A percentile compares a stretch with the other conserved stretches of the same genome.
phyloP scores from a whole-genome alignment of 2,329 filamentous ascomycete species.

The Penicillium sp. region DNA sequence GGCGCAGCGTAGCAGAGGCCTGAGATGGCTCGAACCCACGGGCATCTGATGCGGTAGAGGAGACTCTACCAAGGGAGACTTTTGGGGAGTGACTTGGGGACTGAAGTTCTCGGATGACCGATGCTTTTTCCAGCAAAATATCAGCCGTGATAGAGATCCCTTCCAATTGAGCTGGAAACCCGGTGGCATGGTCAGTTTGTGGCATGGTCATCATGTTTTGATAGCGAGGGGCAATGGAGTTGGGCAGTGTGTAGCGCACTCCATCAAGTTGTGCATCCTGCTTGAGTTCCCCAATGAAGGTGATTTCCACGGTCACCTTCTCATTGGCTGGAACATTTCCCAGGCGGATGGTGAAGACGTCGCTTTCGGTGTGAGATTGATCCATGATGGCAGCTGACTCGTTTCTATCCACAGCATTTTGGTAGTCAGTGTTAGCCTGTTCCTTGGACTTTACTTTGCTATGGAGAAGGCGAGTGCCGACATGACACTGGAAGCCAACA shows the following conservation, averaged over 20 bases:
- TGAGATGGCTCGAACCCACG: conserved; percentile 54
- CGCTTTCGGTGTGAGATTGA: conserved; percentile 58
- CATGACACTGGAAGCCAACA: conserved; percentile 64
- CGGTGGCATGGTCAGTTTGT: not conserved
- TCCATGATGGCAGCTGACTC: conserved; percentile 66
- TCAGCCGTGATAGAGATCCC: conserved; percentile 59
- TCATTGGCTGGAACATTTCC: conserved; percentile 65
- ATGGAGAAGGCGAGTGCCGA: conserved; percentile 55
- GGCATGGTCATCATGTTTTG: conserved; percentile 35
- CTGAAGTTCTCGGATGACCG: conserved; percentile 61
- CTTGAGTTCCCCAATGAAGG: conserved; percentile 69
- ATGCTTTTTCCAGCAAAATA: conserved; percentile 57
- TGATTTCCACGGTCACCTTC: conserved; percentile 60
- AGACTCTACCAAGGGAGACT: conserved; percentile 62
- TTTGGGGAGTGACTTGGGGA: conserved; percentile 69
- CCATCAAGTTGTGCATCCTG: conserved; percentile 69
- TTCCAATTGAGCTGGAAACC: conserved; percentile 13
- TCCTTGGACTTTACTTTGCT: conserved; percentile 67
- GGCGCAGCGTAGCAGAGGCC: conserved; percentile 62
- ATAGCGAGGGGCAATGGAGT: conserved; percentile 66
- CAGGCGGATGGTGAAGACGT: conserved; percentile 67
- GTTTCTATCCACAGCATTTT: conserved; percentile 58
- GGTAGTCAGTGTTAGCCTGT: conserved; percentile 60
- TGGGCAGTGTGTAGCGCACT: conserved; percentile 68
- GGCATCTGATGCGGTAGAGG: conserved; percentile 36